These are phyloP conservation scores for Phytophthora meadii DNA, from an alignment of 352 stramenopile genomes.

Conservation along the genomic window DNA sequence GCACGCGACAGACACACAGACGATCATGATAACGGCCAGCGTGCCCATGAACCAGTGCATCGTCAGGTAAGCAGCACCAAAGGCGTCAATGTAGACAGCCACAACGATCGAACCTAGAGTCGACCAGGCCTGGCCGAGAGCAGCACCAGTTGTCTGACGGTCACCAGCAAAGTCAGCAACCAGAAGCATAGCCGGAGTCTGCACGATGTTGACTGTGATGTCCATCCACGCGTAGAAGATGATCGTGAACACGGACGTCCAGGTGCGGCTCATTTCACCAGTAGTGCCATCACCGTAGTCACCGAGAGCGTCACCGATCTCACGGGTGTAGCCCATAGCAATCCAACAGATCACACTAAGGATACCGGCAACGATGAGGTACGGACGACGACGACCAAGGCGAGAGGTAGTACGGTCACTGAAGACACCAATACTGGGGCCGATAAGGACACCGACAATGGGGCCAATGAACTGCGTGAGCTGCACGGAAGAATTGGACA, in stretches of 20 bases:
- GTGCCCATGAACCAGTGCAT: constrained; percentile 52
- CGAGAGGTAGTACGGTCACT: constrained; percentile 47
- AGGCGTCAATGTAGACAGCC: constrained; percentile 49
- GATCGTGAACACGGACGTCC: constrained; percentile 36
- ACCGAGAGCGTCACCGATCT: constrained; percentile 33
- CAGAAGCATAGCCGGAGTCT: constrained; percentile 34
- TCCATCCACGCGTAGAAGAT: constrained; percentile 43
- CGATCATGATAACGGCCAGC: constrained; percentile 44
- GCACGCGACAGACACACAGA: constrained; percentile 38
- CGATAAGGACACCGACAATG: constrained; percentile 35
- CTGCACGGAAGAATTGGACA: constrained; percentile 48
- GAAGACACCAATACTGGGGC: constrained; percentile 35
- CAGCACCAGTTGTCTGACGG: constrained; percentile 53
- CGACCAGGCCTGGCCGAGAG: constrained; percentile 48
- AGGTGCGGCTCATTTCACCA: constrained; percentile 21
- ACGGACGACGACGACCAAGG: constrained; percentile 47
- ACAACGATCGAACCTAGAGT: constrained; percentile 36
- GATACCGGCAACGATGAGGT: constrained; percentile 45
- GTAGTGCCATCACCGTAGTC: constrained; percentile 17
- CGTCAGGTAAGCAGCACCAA: constrained; percentile 47
- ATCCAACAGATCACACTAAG: constrained; percentile 55
- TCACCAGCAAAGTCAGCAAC: constrained; percentile 54
- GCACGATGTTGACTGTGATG: constrained; percentile 39
- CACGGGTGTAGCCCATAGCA: constrained; percentile 57
- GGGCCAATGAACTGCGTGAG: constrained; percentile 32